Conservation (phyloP, 176 grass and related monocot genomes). For the Miscanthus lutarioriparius region DNA sequence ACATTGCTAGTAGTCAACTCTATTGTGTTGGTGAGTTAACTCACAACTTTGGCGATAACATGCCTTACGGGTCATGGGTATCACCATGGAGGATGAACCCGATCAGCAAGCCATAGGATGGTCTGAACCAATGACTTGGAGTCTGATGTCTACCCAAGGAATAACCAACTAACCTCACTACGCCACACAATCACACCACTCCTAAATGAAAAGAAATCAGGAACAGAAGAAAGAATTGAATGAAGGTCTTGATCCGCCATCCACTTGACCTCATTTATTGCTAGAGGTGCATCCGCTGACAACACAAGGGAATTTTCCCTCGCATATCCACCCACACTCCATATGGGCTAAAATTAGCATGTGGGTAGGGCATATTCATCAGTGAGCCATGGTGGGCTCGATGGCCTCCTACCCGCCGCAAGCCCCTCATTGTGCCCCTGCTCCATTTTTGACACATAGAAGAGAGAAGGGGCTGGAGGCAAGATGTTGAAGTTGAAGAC, state of each 20-base stretch:
- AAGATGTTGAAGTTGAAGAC: neutral
- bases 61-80: neutral
- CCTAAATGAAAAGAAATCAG: neutral
- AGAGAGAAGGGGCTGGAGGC: too few relatives aligned
- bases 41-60: neutral
- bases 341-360: too few relatives aligned
- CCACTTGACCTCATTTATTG: too few relatives aligned
- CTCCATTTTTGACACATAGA: too few relatives aligned
- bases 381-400: too few relatives aligned
- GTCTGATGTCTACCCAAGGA: neutral
- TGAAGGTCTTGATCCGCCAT: too few relatives aligned
- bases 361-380: too few relatives aligned
- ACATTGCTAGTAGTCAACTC: neutral
- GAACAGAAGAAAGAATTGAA: neutral
- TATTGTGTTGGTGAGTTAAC: neutral
- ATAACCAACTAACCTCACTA: neutral
- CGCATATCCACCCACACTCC: too few relatives aligned
- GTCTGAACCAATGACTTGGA: neutral
- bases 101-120: neutral
- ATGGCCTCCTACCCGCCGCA: too few relatives aligned
- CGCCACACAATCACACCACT: neutral
- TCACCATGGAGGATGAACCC: neutral
- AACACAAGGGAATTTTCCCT: too few relatives aligned
- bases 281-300: too few relatives aligned
- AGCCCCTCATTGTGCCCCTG: too few relatives aligned